Evolutionary conservation across 331 rosid genomes (phyloP).

Genomic region (Phaseolus coccineus): DNA sequence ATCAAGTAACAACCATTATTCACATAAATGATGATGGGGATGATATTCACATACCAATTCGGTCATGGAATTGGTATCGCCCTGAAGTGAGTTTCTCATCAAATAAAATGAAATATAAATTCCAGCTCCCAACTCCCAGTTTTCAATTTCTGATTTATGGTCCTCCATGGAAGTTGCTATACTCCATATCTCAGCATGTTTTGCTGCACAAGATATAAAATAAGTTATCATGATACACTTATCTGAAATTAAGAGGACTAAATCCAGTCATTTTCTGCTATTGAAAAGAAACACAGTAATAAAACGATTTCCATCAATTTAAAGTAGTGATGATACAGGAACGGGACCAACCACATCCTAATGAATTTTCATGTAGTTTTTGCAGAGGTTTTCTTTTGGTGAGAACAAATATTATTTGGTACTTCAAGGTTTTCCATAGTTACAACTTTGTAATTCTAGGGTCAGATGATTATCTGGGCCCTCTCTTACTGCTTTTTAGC

Average conservation of each 20-base stretch:
- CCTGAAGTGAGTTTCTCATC: conserved; percentile 78
- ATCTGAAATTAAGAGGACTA: conserved; percentile 29
- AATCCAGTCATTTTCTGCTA: conserved; percentile 21
- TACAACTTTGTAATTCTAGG: neutral
- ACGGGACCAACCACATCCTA: neutral
- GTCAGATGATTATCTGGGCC: neutral
- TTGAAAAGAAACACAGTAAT: conserved; percentile 1
- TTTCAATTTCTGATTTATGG: conserved; percentile 94
- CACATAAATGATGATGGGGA: conserved; percentile 16
- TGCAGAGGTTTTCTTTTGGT: neutral
- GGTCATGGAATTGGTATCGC: conserved; percentile 58
- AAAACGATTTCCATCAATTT: conserved; percentile 21
- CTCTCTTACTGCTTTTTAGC: conserved; percentile 2
- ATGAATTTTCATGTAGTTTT: neutral
- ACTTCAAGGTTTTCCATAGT: conserved; percentile 27
- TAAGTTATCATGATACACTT: conserved; percentile 33
- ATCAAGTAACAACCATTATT: conserved; percentile 21
- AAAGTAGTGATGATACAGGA: conserved; percentile 2
- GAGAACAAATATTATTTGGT: neutral
- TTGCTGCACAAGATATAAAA: conserved; percentile 58
- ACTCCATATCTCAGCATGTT: conserved; percentile 85
- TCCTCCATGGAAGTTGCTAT: conserved; percentile 85
- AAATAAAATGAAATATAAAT: conserved; percentile 84
- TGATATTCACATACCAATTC: conserved; percentile 63
- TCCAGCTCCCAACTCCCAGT: conserved; percentile 98